Conservation (phyloP, 306 rosid genomes). For the Fragaria iinumae region DNA sequence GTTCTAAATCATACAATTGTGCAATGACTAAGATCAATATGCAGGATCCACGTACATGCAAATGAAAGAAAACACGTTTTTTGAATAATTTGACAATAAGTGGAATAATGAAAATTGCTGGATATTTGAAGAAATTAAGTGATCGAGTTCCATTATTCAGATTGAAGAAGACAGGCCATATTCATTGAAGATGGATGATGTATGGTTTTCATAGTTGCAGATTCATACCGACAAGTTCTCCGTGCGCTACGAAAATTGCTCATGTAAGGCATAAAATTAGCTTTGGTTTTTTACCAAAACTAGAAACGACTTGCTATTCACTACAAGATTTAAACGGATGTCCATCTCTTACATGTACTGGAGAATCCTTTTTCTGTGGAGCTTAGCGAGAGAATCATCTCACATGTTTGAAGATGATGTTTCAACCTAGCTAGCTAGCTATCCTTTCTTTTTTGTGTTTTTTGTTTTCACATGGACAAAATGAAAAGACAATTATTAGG, state of each 20-base stretch:
- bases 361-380: neutral
- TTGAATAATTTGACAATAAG: neutral
- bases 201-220: neutral
- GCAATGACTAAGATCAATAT: neutral
- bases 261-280: neutral
- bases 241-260: neutral
- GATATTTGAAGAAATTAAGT: neutral
- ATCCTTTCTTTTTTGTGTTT: neutral
- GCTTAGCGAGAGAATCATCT: neutral
- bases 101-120: neutral
- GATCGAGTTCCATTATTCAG: neutral
- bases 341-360: neutral
- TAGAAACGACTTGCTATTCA: neutral
- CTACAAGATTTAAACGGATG: neutral
- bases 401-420: constrained; percentile 16
- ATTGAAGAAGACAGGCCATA: constrained; percentile 24
- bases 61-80: constrained; percentile 11
- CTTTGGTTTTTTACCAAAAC: neutral
- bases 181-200: neutral
- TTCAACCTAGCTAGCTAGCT: neutral
- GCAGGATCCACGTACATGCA: constrained; percentile 16
- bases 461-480: neutral
- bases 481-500: neutral
- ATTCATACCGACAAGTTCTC: neutral
- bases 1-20: neutral